A percentile compares a stretch with the other conserved stretches of the same genome.
These are phyloP conservation scores for Gryganskiella cystojenkinii DNA, from an alignment of 192 early-diverging fungal genomes.

Conservation along the genomic window DNA sequence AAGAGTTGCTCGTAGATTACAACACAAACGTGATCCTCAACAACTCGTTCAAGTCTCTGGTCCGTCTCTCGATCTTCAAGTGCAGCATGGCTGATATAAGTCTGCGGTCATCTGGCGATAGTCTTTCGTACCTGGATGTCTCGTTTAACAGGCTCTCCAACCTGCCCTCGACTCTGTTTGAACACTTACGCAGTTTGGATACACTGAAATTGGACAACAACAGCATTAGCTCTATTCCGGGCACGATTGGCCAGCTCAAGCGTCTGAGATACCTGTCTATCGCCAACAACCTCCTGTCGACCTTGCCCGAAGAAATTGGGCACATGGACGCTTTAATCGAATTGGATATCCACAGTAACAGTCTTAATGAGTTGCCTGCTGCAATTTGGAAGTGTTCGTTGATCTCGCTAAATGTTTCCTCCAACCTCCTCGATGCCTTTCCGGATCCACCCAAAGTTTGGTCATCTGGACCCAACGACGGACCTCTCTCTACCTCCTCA, in stretches of 20 bases:
- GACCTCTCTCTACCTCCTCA: conserved; percentile 5
- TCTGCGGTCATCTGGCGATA: conserved; percentile 54
- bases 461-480: not conserved
- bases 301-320: conserved; percentile 76
- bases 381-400: conserved; percentile 86
- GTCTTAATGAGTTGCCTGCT: conserved; percentile 74
- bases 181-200: conserved; percentile 64
- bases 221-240: conserved; percentile 74
- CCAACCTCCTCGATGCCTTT: conserved; percentile 85
- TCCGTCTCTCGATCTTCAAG: conserved; percentile 67
- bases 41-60: conserved; percentile 66
- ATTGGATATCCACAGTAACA: conserved; percentile 83
- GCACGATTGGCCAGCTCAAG: conserved; percentile 64
- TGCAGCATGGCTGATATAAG: conserved; percentile 79
- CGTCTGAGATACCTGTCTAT: conserved; percentile 67
- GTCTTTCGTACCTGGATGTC: conserved; percentile 62
- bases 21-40: conserved; percentile 75
- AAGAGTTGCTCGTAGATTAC: conserved; percentile 75
- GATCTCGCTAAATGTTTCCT: conserved; percentile 78
- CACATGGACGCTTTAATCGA: conserved; percentile 66
- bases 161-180: conserved; percentile 70
- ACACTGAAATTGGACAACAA: conserved; percentile 75
- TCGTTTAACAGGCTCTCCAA: conserved; percentile 78
- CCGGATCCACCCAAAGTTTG: conserved; percentile 67
- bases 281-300: conserved; percentile 75